Conservation (phyloP, 1,284 basidiomycete species). For the Heterobasidion occidentale region DNA sequence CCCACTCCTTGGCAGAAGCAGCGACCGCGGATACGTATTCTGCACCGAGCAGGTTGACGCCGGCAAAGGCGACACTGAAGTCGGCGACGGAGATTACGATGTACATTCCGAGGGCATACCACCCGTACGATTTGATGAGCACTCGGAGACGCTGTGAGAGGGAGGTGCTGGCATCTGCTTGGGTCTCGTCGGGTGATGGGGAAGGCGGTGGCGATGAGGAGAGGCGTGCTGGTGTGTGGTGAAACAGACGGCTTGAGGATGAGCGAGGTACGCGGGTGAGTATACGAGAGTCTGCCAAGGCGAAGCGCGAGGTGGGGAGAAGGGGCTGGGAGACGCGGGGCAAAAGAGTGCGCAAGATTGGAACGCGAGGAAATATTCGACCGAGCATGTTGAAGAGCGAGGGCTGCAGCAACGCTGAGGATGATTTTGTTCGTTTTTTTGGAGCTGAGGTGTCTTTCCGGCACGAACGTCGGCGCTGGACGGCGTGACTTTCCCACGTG, state of each 20-base stretch:
- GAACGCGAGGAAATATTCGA: conserved; percentile 19
- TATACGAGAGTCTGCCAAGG: conserved; percentile 8
- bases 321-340: conserved; percentile 29
- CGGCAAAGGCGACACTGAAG: conserved; percentile 76
- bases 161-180: conserved; percentile 22
- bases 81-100: conserved; percentile 59
- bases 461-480: not conserved
- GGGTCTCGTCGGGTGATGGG: conserved; percentile 12
- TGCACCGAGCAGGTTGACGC: conserved; percentile 84
- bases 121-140: conserved; percentile 87
- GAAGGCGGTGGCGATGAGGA: conserved; percentile 20
- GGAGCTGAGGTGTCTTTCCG: not conserved
- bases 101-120: conserved; percentile 90
- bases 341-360: conserved; percentile 23
- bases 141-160: conserved; percentile 74
- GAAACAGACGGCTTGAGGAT: conserved; percentile 37
- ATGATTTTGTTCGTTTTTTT: no score
- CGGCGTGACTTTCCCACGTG: not conserved
- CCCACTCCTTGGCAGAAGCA: conserved; percentile 44
- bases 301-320: conserved; percentile 26
- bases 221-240: conserved; percentile 39
- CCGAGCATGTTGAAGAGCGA: conserved; percentile 4
- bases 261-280: conserved; percentile 18
- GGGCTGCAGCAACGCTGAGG: not conserved
- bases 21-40: conserved; percentile 78